phyloP scores from a whole-genome alignment of 2,329 filamentous ascomycete species.

The Aspergillus ochraceus region DNA sequence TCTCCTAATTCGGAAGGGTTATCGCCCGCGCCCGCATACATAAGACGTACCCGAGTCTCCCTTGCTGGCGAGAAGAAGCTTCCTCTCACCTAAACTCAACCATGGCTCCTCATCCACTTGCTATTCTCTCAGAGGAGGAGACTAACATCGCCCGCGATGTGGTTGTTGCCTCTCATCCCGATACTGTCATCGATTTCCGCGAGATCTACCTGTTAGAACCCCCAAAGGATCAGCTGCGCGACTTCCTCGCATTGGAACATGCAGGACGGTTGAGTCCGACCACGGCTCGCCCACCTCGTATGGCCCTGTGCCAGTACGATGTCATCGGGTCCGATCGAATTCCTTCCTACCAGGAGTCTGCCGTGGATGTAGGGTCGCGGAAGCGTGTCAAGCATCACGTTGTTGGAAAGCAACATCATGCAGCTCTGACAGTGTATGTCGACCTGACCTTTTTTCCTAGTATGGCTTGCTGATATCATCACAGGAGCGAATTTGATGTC shows the following conservation, averaged over 20 bases:
- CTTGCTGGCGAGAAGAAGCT: not conserved
- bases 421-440: constrained; percentile 48
- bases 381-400: constrained; percentile 47
- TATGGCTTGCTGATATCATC: not conserved
- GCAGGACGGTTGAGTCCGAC: constrained; percentile 40
- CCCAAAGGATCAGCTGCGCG: constrained; percentile 48
- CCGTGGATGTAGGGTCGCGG: constrained; percentile 49
- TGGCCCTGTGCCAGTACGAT: constrained; percentile 58
- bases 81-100: not conserved
- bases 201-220: constrained; percentile 55
- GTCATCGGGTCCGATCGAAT: constrained; percentile 54
- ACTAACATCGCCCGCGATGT: constrained; percentile 37
- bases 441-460: not conserved
- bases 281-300: constrained; percentile 48
- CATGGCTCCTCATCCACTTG: constrained; percentile 35
- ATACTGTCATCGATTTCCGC: constrained; percentile 44
- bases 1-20: not conserved
- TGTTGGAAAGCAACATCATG: constrained; percentile 50
- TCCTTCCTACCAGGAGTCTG: constrained; percentile 56
- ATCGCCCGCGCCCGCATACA: not conserved
- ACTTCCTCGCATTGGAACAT: constrained; percentile 52
- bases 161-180: constrained; percentile 28
- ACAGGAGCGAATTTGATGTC: constrained; percentile 48
- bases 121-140: constrained; percentile 35
- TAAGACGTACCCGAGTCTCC: too few species aligned